A percentile compares a stretch with the other conserved stretches of the same genome.
phyloP scores from a whole-genome alignment of 2,329 filamentous ascomycete species.

The Endocalyx cinctus region DNA sequence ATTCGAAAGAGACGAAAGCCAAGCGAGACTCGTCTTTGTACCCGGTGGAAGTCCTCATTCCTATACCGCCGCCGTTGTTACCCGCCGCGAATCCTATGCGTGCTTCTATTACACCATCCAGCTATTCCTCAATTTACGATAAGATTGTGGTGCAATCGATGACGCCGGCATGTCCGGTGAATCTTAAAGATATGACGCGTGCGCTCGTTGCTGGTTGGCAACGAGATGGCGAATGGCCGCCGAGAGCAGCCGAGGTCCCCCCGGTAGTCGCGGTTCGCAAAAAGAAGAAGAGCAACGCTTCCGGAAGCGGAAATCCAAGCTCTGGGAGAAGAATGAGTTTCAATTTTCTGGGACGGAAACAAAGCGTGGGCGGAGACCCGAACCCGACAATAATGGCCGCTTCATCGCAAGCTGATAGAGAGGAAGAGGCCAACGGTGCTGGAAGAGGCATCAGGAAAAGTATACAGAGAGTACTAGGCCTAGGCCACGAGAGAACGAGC shows the following conservation, averaged over 20 bases:
- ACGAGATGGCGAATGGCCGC: slow-evolving; percentile 88
- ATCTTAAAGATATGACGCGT: slow-evolving; percentile 73
- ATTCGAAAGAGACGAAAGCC: slow-evolving; percentile 32
- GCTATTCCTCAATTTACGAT: slow-evolving; percentile 81
- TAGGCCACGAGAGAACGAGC: slow-evolving; percentile 22
- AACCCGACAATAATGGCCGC: slow-evolving; percentile 5
- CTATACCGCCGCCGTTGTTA: slow-evolving; percentile 68
- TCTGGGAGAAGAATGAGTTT: slow-evolving; percentile 42
- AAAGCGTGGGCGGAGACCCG: slow-evolving; percentile 20
- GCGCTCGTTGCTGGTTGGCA: slow-evolving; percentile 90
- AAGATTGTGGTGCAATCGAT: slow-evolving; percentile 79
- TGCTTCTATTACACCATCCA: slow-evolving; percentile 65
- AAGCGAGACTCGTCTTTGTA: slow-evolving; percentile 34
- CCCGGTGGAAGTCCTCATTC: slow-evolving; percentile 61
- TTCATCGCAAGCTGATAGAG: slow-evolving; percentile 7
- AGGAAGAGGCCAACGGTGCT: slow-evolving; percentile 6
- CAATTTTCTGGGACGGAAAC: slow-evolving; percentile 37
- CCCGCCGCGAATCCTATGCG: slow-evolving; percentile 72
- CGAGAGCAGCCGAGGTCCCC: slow-evolving; percentile 45
- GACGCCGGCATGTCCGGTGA: slow-evolving; percentile 83
- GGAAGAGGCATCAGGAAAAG: slow-evolving; percentile 25
- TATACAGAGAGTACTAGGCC: slow-evolving; percentile 29
- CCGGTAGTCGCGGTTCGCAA: slow-evolving; percentile 34
- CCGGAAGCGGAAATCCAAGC: slow-evolving; percentile 19
- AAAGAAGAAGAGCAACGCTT: slow-evolving; percentile 34